These are phyloP conservation scores for Graphilbum sp. DNA, from an alignment of 2,329 filamentous ascomycete species.

Conservation along the genomic window DNA sequence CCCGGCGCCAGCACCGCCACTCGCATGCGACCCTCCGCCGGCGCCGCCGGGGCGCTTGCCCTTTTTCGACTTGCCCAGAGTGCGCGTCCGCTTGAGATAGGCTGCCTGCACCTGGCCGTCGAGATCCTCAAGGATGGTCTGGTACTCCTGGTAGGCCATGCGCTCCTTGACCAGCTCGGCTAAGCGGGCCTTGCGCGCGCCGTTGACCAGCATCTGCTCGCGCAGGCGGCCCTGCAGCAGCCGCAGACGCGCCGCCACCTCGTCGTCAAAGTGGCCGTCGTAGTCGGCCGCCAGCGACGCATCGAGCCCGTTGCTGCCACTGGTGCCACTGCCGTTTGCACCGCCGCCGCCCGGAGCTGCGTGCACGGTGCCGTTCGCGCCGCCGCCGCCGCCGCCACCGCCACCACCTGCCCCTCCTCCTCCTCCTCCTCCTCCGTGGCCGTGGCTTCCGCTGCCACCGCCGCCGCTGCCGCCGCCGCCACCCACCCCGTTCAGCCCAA, in stretches of 20 bases:
- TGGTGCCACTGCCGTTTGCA: no score
- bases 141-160: conserved; percentile 94
- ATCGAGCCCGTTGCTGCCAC: conserved; percentile 14
- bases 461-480: conserved; percentile 3
- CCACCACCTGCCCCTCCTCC: not conserved
- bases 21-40: conserved; percentile 40
- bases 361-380: no score
- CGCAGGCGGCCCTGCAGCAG: conserved; percentile 70
- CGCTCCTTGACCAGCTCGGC: conserved; percentile 79
- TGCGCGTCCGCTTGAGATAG: conserved; percentile 89
- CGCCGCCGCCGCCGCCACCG: conserved; percentile 2
- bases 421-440: conserved; percentile 2
- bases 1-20: conserved; percentile 25
- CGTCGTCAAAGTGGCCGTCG: conserved; percentile 82
- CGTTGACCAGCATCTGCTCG: conserved; percentile 73
- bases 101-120: conserved; percentile 89
- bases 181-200: conserved; percentile 73
- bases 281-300: conserved; percentile 45
- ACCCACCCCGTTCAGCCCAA: no score
- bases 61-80: conserved; percentile 87
- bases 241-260: conserved; percentile 78
- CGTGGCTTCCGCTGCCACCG: conserved; percentile 12
- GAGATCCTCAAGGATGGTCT: conserved; percentile 89
- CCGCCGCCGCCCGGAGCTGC: no score
- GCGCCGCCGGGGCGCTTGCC: conserved; percentile 32